phyloP scores from a whole-genome alignment of 371 early-diverging fungal species.

The Syncephalastrum contaminatum region DNA sequence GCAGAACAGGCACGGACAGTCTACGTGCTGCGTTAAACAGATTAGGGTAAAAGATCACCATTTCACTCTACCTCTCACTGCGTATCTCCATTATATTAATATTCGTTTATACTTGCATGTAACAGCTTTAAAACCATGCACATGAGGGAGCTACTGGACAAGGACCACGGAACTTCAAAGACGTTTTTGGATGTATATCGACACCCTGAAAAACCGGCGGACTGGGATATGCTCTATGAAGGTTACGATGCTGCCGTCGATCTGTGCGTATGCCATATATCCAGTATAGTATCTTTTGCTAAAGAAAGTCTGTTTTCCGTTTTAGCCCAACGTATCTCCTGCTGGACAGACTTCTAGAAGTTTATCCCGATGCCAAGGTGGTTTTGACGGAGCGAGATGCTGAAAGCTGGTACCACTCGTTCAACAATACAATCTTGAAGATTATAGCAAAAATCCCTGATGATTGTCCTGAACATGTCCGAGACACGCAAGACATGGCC shows the following conservation, averaged over 20 bases:
- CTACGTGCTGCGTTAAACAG: slow-evolving; percentile 8
- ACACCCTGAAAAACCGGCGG: slow-evolving; percentile 7
- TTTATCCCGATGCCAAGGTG: slow-evolving; percentile 33
- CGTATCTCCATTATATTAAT: no score
- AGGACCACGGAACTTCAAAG: background rate
- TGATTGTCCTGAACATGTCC: no score
- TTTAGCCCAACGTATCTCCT: slow-evolving; percentile 2
- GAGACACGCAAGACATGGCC: no score
- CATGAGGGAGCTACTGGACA: background rate
- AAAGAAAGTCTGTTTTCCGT: no score
- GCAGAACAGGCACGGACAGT: slow-evolving; percentile 15
- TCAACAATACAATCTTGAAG: slow-evolving; percentile 1
- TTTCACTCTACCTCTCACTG: no score
- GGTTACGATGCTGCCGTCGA: background rate
- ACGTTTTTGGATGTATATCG: slow-evolving; percentile 7
- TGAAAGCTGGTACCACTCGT: slow-evolving; percentile 11
- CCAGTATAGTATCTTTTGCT: no score
- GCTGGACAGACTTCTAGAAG: slow-evolving; percentile 2
- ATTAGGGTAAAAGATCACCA: slow-evolving; percentile 15
- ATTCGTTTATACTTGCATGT: no score
- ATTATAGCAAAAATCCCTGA: no score
- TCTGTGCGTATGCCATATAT: background rate
- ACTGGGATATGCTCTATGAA: slow-evolving; percentile 9
- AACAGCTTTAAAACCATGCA: background rate
- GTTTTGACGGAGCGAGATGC: slow-evolving; percentile 7